Evolutionary conservation across 768 basidiomycete species (phyloP).

Genomic region (Psilocybe tampanensis): DNA sequence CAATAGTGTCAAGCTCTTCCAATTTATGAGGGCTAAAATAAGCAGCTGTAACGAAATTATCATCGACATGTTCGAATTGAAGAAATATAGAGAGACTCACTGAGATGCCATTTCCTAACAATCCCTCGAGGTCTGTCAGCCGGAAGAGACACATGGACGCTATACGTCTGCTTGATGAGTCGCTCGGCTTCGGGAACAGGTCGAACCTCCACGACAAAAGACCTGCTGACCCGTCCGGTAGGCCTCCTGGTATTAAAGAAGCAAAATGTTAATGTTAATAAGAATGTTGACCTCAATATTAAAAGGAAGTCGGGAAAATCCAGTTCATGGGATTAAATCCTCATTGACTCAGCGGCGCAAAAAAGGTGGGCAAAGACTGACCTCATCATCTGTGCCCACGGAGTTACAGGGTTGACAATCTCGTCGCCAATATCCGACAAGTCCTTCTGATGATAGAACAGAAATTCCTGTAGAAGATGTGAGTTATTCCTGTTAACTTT

Average conservation of each 20-base stretch:
- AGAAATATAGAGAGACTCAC: slow-evolving; percentile 42
- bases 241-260: slow-evolving; percentile 22
- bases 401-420: slow-evolving; percentile 59
- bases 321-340: slow-evolving; percentile 16
- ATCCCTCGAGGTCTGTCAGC: slow-evolving; percentile 50
- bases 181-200: slow-evolving; percentile 56
- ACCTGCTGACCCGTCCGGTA: slow-evolving; percentile 28
- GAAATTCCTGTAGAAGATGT: slow-evolving; percentile 60
- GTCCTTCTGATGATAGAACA: slow-evolving; percentile 85
- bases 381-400: slow-evolving; percentile 79
- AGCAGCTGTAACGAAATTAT: slow-evolving; percentile 54
- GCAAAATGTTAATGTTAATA: slow-evolving; percentile 4
- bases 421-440: slow-evolving; percentile 55
- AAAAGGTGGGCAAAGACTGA: slow-evolving; percentile 25
- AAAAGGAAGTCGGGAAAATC: slow-evolving; percentile 13
- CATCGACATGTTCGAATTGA: slow-evolving; percentile 27
- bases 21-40: slow-evolving; percentile 83
- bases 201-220: slow-evolving; percentile 37
- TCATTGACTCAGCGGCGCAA: slow-evolving; percentile 13
- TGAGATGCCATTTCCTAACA: slow-evolving; percentile 82
- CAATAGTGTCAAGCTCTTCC: slow-evolving; percentile 71
- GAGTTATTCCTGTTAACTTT: slow-evolving; percentile 22
- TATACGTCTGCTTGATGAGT: slow-evolving; percentile 84
- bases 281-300: slow-evolving; percentile 3
- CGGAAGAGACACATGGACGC: slow-evolving; percentile 71